Percentiles rank a stretch among this genome's conserved stretches.
Evolutionary conservation across 192 early-diverging fungal species (phyloP).

Genomic region (Gonapodya prolifera): DNA sequence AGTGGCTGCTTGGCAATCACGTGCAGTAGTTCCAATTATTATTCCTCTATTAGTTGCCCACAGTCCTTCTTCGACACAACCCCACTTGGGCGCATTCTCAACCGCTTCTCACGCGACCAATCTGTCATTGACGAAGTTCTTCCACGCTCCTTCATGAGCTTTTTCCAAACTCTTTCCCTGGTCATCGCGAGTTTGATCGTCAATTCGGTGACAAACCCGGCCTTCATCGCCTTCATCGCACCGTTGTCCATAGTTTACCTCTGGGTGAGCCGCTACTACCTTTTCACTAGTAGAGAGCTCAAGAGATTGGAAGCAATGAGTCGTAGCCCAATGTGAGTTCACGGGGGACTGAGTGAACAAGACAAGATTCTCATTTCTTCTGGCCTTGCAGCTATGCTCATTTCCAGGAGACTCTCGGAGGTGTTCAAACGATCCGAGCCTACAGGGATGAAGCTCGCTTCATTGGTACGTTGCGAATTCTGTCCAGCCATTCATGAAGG

Average conservation of each 20-base stretch:
- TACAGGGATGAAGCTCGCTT: slow-evolving; percentile 47
- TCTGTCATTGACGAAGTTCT: background rate
- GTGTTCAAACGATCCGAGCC: slow-evolving; percentile 41
- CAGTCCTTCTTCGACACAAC: background rate
- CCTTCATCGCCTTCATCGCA: slow-evolving; percentile 31
- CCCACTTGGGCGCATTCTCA: background rate
- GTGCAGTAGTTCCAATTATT: too few species aligned
- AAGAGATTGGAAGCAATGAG: too few species aligned
- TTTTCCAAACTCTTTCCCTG: background rate
- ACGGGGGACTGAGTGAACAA: too few species aligned
- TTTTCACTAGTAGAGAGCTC: too few species aligned
- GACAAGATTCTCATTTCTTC: too few species aligned
- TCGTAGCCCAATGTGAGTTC: too few species aligned
- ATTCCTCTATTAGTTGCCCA: too few species aligned
- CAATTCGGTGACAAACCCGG: slow-evolving; percentile 29
- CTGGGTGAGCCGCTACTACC: background rate
- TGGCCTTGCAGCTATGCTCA: slow-evolving; percentile 39
- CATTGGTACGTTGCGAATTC: too few species aligned
- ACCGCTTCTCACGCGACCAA: background rate
- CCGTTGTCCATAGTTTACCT: slow-evolving; percentile 19
- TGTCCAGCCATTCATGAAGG: too few species aligned
- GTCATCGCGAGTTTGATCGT: slow-evolving; percentile 27
- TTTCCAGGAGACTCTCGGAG: slow-evolving; percentile 43
- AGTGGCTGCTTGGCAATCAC: too few species aligned
- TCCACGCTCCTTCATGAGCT: background rate